Evolutionary conservation across 371 early-diverging fungal genomes (phyloP).

Genomic region (Mucor lusitanicus): DNA sequence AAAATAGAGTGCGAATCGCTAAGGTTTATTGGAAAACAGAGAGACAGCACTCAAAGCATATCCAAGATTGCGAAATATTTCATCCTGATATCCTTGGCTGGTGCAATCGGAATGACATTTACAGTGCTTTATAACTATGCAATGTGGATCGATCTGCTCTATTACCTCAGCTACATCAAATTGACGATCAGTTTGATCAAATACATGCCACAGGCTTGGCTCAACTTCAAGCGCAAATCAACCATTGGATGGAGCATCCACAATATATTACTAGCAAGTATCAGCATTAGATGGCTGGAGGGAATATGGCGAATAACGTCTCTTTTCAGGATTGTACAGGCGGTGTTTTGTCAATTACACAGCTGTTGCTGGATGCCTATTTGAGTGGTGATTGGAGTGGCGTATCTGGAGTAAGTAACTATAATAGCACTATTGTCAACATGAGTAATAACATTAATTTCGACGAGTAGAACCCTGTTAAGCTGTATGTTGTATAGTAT

Average conservation of each 20-base stretch:
- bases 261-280: constrained; percentile 76
- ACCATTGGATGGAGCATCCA: constrained; percentile 94
- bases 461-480: constrained; percentile 46
- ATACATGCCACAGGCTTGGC: constrained; percentile 86
- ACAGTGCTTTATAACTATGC: constrained; percentile 26
- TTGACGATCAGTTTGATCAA: constrained; percentile 78
- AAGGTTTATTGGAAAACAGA: constrained; percentile 24
- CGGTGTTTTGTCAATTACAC: constrained; percentile 78
- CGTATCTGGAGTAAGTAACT: constrained; percentile 57
- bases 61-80: constrained; percentile 42
- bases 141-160: constrained; percentile 68
- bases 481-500: constrained; percentile 44
- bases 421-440: too few species aligned
- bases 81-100: constrained; percentile 39
- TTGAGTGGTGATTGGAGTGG: constrained; percentile 70
- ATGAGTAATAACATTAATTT: neutral
- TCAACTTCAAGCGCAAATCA: constrained; percentile 77
- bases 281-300: neutral
- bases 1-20: neutral
- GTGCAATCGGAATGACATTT: constrained; percentile 36
- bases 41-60: constrained; percentile 43
- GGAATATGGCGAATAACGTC: neutral
- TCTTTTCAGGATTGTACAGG: constrained; percentile 79
- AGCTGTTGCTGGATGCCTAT: constrained; percentile 79
- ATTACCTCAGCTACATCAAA: constrained; percentile 82